A percentile compares a stretch with the other conserved stretches of the same genome.
phyloP scores from a whole-genome alignment of 2,329 filamentous ascomycete species.

The Tolypocladium endophyticum region DNA sequence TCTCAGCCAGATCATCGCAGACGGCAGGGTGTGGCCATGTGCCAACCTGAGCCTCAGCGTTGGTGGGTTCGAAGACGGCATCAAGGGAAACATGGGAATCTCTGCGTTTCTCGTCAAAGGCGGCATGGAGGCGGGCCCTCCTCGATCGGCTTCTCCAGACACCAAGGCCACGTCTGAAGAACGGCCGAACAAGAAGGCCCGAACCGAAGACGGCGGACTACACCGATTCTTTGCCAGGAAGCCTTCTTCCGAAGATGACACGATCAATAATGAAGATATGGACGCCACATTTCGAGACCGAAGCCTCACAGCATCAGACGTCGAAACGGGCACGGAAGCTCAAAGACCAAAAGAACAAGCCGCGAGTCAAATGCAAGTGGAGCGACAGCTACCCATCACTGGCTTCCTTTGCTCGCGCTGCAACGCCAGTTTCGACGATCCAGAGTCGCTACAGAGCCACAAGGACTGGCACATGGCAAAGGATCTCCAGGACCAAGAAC shows the following conservation, averaged over 20 bases:
- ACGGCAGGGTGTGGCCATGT: constrained; percentile 81
- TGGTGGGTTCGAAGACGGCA: constrained; percentile 82
- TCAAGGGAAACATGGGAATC: constrained; percentile 77
- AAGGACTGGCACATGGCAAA: constrained; percentile 92
- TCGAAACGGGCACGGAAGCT: neutral
- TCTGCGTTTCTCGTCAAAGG: constrained; percentile 74
- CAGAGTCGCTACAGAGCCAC: constrained; percentile 60
- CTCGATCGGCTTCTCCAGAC: constrained; percentile 10
- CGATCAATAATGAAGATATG: constrained; percentile 9
- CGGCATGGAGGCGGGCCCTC: constrained; percentile 48
- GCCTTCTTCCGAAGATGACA: constrained; percentile 17
- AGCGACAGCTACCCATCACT: constrained; percentile 21
- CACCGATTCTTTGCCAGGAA: constrained; percentile 45
- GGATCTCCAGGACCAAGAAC: constrained; percentile 61
- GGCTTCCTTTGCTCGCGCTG: constrained; percentile 53
- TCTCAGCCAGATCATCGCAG: constrained; percentile 64
- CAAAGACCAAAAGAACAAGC: too few relatives aligned
- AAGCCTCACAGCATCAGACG: constrained; percentile 5
- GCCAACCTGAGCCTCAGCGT: constrained; percentile 82
- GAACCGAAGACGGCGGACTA: constrained; percentile 38
- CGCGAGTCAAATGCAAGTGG: neutral
- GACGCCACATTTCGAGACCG: constrained; percentile 2
- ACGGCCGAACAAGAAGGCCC: constrained; percentile 17
- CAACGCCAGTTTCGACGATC: constrained; percentile 43
- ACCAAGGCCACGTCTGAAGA: constrained; percentile 2